Evolutionary conservation across 805 yeast species (phyloP).

Genomic region (Komagataella ulmi): DNA sequence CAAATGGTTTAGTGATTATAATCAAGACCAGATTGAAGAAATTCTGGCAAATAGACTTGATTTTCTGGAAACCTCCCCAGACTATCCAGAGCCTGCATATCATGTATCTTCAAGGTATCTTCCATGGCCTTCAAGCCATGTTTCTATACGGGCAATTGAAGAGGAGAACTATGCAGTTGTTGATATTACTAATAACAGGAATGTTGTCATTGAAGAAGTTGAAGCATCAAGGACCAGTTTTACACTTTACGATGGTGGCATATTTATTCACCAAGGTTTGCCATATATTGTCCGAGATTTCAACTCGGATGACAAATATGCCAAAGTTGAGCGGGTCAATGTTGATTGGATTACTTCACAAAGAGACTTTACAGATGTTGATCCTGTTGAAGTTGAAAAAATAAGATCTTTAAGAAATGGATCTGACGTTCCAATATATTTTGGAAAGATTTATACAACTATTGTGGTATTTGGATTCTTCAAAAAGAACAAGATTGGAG

Average conservation of each 20-base stretch:
- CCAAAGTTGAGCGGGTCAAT: slow-evolving; percentile 75
- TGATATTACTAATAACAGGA: slow-evolving; percentile 68
- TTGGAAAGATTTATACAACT: slow-evolving; percentile 62
- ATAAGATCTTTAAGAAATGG: slow-evolving; percentile 39
- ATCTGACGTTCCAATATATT: slow-evolving; percentile 46
- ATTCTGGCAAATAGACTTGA: slow-evolving; percentile 26
- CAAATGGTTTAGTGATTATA: slow-evolving; percentile 37
- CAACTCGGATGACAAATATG: slow-evolving; percentile 64
- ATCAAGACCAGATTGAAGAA: slow-evolving; percentile 13
- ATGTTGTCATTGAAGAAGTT: slow-evolving; percentile 73
- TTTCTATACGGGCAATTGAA: slow-evolving; percentile 73
- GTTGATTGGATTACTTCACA: slow-evolving; percentile 93
- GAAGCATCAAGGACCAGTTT: slow-evolving; percentile 85
- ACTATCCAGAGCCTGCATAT: slow-evolving; percentile 38
- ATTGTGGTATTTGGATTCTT: slow-evolving; percentile 85
- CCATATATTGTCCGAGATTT: slow-evolving; percentile 81
- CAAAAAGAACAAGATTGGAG: slow-evolving; percentile 62
- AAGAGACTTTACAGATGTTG: slow-evolving; percentile 87
- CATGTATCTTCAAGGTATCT: slow-evolving; percentile 45
- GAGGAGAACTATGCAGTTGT: slow-evolving; percentile 80
- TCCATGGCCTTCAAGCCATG: slow-evolving; percentile 73
- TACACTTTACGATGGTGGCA: slow-evolving; percentile 85
- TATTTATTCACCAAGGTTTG: slow-evolving; percentile 86
- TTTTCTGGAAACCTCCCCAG: slow-evolving; percentile 24
- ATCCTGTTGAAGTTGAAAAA: slow-evolving; percentile 62